phyloP scores from a whole-genome alignment of 805 yeast species.

The Blastobotrys attinorum region DNA sequence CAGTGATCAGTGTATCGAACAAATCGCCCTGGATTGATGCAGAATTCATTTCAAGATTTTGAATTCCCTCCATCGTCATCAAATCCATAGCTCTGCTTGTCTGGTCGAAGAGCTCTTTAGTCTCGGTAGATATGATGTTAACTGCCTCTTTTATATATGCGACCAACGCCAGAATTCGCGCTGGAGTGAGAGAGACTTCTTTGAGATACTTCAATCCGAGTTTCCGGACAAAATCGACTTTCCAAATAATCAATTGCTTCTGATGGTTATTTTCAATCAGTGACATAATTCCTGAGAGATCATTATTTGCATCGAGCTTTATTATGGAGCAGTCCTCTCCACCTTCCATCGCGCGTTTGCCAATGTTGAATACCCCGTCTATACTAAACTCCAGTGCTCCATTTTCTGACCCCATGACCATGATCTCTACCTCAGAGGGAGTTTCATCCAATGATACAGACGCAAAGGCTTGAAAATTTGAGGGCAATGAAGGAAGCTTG shows the following conservation, averaged over 20 bases:
- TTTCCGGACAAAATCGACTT: constrained; percentile 23
- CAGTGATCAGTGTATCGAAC: constrained; percentile 42
- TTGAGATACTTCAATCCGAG: constrained; percentile 26
- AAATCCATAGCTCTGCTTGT: too few species aligned
- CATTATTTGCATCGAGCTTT: constrained; percentile 3
- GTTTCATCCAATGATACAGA: constrained; percentile 8
- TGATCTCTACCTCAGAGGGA: constrained; percentile 12
- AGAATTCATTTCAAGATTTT: too few species aligned
- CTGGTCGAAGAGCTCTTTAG: constrained; percentile 17
- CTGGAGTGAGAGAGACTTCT: constrained; percentile 29
- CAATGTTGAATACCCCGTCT: constrained; percentile 31
- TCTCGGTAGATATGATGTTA: constrained; percentile 23
- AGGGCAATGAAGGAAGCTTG: constrained; percentile 11
- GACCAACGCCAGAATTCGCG: constrained; percentile 31
- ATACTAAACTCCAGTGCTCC: constrained; percentile 25
- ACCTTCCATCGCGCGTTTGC: constrained; percentile 8
- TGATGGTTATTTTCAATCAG: constrained; percentile 1
- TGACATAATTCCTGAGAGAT: constrained; percentile 8
- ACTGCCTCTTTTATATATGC: constrained; percentile 28
- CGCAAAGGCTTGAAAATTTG: constrained; percentile 7
- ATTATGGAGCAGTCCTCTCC: neutral
- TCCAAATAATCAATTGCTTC: constrained; percentile 1
- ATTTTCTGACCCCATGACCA: constrained; percentile 23
- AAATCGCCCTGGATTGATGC: constrained; percentile 27
- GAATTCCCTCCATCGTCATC: too few species aligned